A percentile compares a stretch with the other conserved stretches of the same genome.
These are phyloP conservation scores for Cordyceps pruinosa DNA, from an alignment of 2,329 filamentous ascomycete species.

Conservation along the genomic window DNA sequence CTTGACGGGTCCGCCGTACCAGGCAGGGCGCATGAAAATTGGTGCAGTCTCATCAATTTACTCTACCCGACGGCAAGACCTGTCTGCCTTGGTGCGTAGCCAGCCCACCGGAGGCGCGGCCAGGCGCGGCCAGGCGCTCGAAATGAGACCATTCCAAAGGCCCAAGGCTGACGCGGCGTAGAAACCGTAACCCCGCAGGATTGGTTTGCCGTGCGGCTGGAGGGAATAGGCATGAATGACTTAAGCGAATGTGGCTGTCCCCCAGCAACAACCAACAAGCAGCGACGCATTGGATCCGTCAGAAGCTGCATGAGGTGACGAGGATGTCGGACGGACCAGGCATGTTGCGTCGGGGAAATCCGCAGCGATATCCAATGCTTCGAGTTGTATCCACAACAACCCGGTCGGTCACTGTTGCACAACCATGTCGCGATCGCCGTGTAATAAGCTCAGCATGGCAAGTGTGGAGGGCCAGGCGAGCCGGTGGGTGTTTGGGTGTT, in stretches of 20 bases:
- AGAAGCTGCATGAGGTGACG: neutral
- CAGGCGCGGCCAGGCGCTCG: neutral
- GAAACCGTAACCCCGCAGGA: neutral
- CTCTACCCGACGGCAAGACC: neutral
- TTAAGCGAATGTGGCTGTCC: neutral
- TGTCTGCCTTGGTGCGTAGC: neutral
- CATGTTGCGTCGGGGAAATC: neutral
- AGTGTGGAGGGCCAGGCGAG: neutral
- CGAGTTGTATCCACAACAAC: neutral
- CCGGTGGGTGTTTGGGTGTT: neutral
- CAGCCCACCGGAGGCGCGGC: neutral
- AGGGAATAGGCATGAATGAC: neutral
- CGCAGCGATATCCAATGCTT: neutral
- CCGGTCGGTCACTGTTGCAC: neutral
- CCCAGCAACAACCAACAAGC: neutral
- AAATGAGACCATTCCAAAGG: neutral
- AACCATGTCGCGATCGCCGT: neutral
- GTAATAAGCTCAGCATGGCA: neutral
- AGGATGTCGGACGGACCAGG: neutral
- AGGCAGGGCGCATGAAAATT: neutral
- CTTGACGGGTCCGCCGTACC: neutral
- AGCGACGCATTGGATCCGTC: neutral
- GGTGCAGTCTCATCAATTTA: neutral
- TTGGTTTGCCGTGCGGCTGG: neutral
- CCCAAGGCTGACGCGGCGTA: neutral